A percentile compares a stretch with the other conserved stretches of the same genome.
phyloP scores from a whole-genome alignment of 805 yeast species.

The Metschnikowia noctiluminum region DNA sequence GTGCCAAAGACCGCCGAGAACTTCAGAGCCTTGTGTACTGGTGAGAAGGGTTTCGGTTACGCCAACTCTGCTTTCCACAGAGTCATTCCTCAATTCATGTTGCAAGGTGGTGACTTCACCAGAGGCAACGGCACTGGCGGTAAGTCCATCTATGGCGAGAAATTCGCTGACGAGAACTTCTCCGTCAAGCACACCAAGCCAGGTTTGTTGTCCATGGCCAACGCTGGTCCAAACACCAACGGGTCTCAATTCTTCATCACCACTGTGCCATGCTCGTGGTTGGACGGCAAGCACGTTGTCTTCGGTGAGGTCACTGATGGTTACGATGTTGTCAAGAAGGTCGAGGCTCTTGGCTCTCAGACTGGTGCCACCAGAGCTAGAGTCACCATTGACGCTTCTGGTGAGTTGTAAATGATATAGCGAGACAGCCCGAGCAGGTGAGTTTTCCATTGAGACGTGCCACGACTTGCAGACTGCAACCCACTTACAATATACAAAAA shows the following conservation, averaged over 20 bases:
- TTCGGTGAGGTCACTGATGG: conserved; percentile 92
- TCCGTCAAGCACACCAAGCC: conserved; percentile 70
- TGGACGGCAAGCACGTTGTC: conserved; percentile 93
- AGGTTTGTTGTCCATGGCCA: conserved; percentile 95
- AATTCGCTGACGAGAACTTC: conserved; percentile 90
- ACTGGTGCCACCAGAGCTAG: conserved; percentile 64
- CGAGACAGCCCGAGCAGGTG: neutral
- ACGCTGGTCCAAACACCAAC: conserved; percentile 97
- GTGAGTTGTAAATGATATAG: conserved; percentile 46
- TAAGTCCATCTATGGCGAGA: conserved; percentile 77
- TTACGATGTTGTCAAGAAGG: conserved; percentile 76
- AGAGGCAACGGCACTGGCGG: conserved; percentile 93
- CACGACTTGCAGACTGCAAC: neutral
- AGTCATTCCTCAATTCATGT: conserved; percentile 94
- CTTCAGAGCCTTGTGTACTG: conserved; percentile 92
- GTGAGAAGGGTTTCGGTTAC: conserved; percentile 93
- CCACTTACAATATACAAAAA: neutral
- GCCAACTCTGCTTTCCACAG: conserved; percentile 90
- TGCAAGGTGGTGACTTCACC: conserved; percentile 81
- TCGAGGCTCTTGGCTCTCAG: conserved; percentile 70
- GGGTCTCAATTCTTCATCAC: conserved; percentile 97
- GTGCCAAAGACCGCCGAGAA: conserved; percentile 96
- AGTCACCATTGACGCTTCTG: conserved; percentile 61
- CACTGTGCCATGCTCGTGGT: conserved; percentile 83
- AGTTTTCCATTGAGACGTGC: neutral